Percentiles rank a stretch among this genome's conserved stretches.
Conservation (phyloP, 805 yeast genomes). For the Diddensiella caesifluorescens region DNA sequence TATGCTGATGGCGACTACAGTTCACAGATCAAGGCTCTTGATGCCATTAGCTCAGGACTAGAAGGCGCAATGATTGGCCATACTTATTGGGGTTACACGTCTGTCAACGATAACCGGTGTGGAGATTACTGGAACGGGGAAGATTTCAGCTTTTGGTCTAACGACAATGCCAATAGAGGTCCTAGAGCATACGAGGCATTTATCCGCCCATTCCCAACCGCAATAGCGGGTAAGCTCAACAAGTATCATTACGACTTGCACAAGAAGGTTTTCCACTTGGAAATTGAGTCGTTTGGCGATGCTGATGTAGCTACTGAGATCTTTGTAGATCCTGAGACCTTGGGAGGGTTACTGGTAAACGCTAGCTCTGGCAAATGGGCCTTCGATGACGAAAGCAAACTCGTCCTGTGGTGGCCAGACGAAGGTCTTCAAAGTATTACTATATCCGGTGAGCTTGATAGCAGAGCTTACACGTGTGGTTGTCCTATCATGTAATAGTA, state of each 20-base stretch:
- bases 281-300: conserved; percentile 33
- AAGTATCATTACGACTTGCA: conserved; percentile 56
- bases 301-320: conserved; percentile 48
- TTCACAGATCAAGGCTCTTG: conserved; percentile 76
- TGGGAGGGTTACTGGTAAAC: conserved; percentile 41
- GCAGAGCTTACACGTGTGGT: conserved; percentile 12
- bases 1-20: conserved; percentile 59
- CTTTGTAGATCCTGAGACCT: conserved; percentile 74
- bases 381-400: conserved; percentile 47
- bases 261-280: conserved; percentile 43
- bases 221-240: conserved; percentile 54
- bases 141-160: conserved; percentile 83
- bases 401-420: conserved; percentile 66
- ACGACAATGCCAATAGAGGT: conserved; percentile 10
- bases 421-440: conserved; percentile 10
- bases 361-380: conserved; percentile 54
- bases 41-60: conserved; percentile 72
- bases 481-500: conserved; percentile 12
- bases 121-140: conserved; percentile 95
- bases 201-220: conserved; percentile 68
- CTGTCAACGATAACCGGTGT: conserved; percentile 68
- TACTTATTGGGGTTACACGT: conserved; percentile 82
- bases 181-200: conserved; percentile 41
- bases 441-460: conserved; percentile 1
- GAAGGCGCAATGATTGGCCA: conserved; percentile 69